These are phyloP conservation scores for Elsinoe fawcettii DNA, from an alignment of 2,329 filamentous ascomycete species.

Conservation along the genomic window DNA sequence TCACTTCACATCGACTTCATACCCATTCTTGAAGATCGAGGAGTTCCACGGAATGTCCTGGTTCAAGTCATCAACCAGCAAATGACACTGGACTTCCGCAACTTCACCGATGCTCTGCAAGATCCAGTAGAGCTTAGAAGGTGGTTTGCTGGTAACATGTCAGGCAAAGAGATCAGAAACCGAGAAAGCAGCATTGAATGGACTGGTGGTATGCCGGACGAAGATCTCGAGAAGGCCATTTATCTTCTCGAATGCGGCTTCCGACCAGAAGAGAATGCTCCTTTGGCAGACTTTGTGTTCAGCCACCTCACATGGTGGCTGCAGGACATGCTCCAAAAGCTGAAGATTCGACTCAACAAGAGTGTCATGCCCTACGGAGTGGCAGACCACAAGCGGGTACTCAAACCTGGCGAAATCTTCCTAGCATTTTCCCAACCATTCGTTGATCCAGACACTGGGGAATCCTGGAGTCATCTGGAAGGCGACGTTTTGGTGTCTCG, in stretches of 20 bases:
- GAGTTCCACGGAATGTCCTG: constrained; percentile 42
- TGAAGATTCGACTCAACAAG: constrained; percentile 21
- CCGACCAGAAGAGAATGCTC: constrained; percentile 16
- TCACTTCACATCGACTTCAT: constrained; percentile 61
- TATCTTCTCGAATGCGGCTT: constrained; percentile 45
- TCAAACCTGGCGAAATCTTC: constrained; percentile 60
- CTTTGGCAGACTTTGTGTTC: constrained; percentile 32
- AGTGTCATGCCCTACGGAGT: constrained; percentile 61
- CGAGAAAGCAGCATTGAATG: constrained; percentile 31
- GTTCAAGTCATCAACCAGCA: constrained; percentile 43
- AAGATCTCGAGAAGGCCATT: constrained; percentile 45
- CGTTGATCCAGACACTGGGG: constrained; percentile 44
- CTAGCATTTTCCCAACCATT: constrained; percentile 60
- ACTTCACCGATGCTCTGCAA: constrained; percentile 45
- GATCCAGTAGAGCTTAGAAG: constrained; percentile 44
- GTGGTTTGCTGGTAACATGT: constrained; percentile 46
- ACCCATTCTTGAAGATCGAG: constrained; percentile 56
- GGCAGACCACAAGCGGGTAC: constrained; percentile 54
- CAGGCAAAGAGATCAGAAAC: constrained; percentile 32
- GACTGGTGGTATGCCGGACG: constrained; percentile 44
- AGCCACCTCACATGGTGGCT: constrained; percentile 47
- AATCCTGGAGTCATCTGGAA: constrained; percentile 48
- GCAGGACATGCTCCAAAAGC: constrained; percentile 35
- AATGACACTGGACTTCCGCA: constrained; percentile 46
- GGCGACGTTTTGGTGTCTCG: constrained; percentile 60